phyloP scores from a whole-genome alignment of 2,329 filamentous ascomycete genomes.

The Xylaria sp. region DNA sequence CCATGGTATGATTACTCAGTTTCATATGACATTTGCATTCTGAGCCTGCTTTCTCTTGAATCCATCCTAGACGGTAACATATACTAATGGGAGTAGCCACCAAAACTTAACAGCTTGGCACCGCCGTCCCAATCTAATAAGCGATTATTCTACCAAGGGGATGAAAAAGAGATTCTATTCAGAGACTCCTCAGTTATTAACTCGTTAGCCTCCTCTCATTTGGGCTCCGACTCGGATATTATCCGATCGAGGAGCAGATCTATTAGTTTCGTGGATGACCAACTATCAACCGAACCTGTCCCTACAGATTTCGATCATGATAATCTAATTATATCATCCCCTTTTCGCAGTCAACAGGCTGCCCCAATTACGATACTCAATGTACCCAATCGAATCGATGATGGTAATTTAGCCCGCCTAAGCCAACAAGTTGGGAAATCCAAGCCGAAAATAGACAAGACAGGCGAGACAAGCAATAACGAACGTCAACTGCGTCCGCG shows the following conservation, averaged over 20 bases:
- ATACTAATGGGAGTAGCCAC: slow-evolving; percentile 15
- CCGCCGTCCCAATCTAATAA: neutral
- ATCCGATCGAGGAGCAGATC: slow-evolving; percentile 1
- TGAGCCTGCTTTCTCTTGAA: neutral
- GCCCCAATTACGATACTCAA: slow-evolving; percentile 6
- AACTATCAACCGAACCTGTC: slow-evolving; percentile 29
- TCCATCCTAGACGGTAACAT: neutral
- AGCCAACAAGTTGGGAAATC: neutral
- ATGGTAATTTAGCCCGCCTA: neutral
- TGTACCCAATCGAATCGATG: neutral
- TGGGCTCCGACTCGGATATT: neutral
- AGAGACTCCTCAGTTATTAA: slow-evolving; percentile 8
- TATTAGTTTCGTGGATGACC: slow-evolving; percentile 18
- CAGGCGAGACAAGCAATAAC: neutral
- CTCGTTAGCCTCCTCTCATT: neutral
- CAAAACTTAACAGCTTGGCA: neutral
- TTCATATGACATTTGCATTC: neutral
- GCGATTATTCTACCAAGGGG: slow-evolving; percentile 3
- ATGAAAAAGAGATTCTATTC: neutral
- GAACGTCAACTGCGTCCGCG: neutral
- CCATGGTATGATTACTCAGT: slow-evolving; percentile 10
- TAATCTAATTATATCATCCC: slow-evolving; percentile 1
- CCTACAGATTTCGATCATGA: slow-evolving; percentile 22
- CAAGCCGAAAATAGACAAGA: neutral
- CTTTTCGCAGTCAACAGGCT: neutral